Base-by-base conservation (phyloP, 495 filamentous ascomycete genomes). In the Aspergillus diversus region DNA sequence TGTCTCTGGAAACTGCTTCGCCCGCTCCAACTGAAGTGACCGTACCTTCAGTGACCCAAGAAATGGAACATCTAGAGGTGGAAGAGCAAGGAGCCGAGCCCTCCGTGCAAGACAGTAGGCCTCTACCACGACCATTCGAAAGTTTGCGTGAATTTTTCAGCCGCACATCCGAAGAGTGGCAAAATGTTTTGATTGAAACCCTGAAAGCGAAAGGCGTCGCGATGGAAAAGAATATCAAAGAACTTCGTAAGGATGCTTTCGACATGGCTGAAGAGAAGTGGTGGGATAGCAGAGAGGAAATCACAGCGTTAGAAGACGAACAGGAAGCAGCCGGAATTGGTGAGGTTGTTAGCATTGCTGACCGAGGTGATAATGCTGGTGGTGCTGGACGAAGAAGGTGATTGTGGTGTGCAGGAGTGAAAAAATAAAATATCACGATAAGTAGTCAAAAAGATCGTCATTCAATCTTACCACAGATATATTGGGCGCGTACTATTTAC, bases 241-340 rank as follows among this genome's bases (percentile, higher is more conserved):
- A 97, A 78, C 83, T 97, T 61, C 91, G 93, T 69, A 90, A 93
- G 64, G 86, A 84, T 53, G 95, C 93, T 3, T 99, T 97, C 71
- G 87, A 90, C 65, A 80, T 89, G 60, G 92, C 92, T 47, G 95
- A 99, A 77, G 91, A 92, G 73, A 97, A 93, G 71, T 99, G 95
- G 95, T 99, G 95, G 95, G 95, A 97, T 80, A 93, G 91, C 72
- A 83, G 95, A 67, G 95, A 99, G 75, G 95, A 99, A 77, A 90
- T 99, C 63, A 90, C 87, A 61, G 90, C 88, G 7, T 79, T 97
- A 65, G 95, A 99, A 77, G 94, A 97, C 76, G 93, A 97, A 77
- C 94, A 97, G 75, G 93, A 97, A 77, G 93, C 90, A 43, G 92
- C 93, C 33, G 95, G 95, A 16, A 97, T 97, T 77, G 90, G 92